Evolutionary conservation across 805 yeast genomes (phyloP).

Genomic region (Ogataea populi-albae): DNA sequence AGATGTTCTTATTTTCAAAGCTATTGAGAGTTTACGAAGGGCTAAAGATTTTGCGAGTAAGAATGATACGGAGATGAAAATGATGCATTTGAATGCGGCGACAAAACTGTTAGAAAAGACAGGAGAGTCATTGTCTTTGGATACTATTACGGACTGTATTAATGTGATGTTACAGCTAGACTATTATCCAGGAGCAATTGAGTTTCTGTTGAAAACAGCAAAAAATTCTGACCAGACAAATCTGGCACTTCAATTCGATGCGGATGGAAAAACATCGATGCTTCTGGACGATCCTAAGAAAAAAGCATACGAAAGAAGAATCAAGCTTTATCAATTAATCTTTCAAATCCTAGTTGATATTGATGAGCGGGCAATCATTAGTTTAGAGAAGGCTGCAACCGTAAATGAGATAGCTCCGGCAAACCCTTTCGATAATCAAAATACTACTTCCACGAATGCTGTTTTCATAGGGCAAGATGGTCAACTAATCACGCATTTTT

Average conservation of each 20-base stretch:
- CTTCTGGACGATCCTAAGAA: conserved; percentile 48
- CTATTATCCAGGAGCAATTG: conserved; percentile 81
- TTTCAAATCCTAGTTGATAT: conserved; percentile 72
- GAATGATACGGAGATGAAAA: conserved; percentile 67
- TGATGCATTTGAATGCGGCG: conserved; percentile 67
- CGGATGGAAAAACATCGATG: conserved; percentile 32
- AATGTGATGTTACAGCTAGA: conserved; percentile 73
- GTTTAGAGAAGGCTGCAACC: conserved; percentile 30
- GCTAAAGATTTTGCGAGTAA: conserved; percentile 73
- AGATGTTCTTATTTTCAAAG: conserved; percentile 91
- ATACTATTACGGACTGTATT: conserved; percentile 77
- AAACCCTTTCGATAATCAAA: conserved; percentile 12
- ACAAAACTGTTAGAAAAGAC: conserved; percentile 75
- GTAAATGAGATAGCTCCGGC: conserved; percentile 12
- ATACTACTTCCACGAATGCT: conserved; percentile 7
- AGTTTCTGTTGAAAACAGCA: conserved; percentile 76
- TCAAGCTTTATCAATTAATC: conserved; percentile 64
- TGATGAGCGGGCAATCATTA: conserved; percentile 57
- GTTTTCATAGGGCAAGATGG: conserved; percentile 31
- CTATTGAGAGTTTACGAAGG: conserved; percentile 83
- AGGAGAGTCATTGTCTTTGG: conserved; percentile 71
- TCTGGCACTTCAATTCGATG: conserved; percentile 52
- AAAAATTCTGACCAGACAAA: conserved; percentile 62
- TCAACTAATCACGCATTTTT: conserved; percentile 45
- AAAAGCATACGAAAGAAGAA: conserved; percentile 49